These are phyloP conservation scores for Podospora sp. DNA, from an alignment of 495 filamentous ascomycete genomes.

Conservation along the genomic window DNA sequence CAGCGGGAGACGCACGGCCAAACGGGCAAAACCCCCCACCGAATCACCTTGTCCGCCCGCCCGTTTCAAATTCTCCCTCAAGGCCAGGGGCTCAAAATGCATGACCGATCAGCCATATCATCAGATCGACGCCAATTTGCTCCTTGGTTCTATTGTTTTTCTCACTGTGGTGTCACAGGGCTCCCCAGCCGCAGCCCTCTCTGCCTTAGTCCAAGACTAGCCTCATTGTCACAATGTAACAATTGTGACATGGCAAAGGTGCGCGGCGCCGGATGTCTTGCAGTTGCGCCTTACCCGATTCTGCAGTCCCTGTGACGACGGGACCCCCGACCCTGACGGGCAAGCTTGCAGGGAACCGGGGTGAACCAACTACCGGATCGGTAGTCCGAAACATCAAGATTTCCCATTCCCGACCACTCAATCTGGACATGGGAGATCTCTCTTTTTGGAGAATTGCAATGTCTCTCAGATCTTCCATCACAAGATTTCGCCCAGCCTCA, in stretches of 20 bases:
- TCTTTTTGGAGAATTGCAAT: neutral
- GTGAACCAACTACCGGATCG: constrained; percentile 1
- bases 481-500: constrained; percentile 1
- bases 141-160: too few relatives aligned
- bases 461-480: neutral
- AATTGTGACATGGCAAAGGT: neutral
- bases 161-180: neutral
- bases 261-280: constrained; percentile 17
- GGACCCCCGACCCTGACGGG: neutral
- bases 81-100: neutral
- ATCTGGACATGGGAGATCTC: neutral
- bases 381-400: constrained; percentile 1
- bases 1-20: neutral
- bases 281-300: neutral
- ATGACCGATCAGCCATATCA: constrained; percentile 11
- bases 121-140: constrained; percentile 4
- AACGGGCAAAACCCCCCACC: neutral
- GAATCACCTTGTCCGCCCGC: too few relatives aligned
- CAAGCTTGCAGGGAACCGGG: neutral
- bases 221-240: constrained; percentile 1
- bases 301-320: neutral
- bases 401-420: neutral
- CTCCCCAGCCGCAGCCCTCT: neutral
- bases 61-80: neutral
- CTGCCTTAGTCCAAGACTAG: neutral